phyloP scores from a whole-genome alignment of 768 basidiomycete species.

The Naganishia vaughanmartiniae region DNA sequence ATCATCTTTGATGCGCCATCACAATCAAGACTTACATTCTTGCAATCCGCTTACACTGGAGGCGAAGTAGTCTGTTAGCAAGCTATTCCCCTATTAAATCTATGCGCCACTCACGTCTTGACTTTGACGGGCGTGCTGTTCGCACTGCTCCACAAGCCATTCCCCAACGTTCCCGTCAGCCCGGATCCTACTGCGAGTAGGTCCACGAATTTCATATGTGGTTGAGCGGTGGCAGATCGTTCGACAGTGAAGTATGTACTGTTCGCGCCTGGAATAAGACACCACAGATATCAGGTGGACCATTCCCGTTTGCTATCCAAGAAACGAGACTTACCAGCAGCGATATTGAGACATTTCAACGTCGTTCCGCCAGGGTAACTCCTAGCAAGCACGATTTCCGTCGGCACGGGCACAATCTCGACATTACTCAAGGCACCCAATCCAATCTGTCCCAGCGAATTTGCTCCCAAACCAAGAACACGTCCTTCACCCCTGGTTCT shows the following conservation, averaged over 20 bases:
- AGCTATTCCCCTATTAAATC: neutral
- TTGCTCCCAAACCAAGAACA: slow-evolving; percentile 85
- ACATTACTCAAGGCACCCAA: slow-evolving; percentile 65
- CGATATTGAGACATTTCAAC: slow-evolving; percentile 65
- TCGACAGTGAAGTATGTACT: slow-evolving; percentile 75
- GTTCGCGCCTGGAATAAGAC: slow-evolving; percentile 62
- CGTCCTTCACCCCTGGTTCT: slow-evolving; percentile 63
- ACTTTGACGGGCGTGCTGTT: slow-evolving; percentile 70
- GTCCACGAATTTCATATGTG: slow-evolving; percentile 52
- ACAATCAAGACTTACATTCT: slow-evolving; percentile 57
- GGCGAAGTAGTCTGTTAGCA: neutral
- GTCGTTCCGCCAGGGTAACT: slow-evolving; percentile 57
- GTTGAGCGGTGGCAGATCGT: slow-evolving; percentile 53
- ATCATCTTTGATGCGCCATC: neutral
- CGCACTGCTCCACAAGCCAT: slow-evolving; percentile 64
- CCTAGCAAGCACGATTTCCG: slow-evolving; percentile 74
- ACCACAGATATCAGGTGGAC: neutral
- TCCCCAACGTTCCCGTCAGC: slow-evolving; percentile 62
- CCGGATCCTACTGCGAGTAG: slow-evolving; percentile 79
- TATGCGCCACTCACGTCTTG: slow-evolving; percentile 56
- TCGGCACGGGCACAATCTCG: slow-evolving; percentile 73
- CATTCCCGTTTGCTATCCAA: slow-evolving; percentile 16
- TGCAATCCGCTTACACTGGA: slow-evolving; percentile 67
- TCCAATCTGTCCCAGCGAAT: slow-evolving; percentile 83
- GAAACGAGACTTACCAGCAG: slow-evolving; percentile 60